Conservation (phyloP, 2,329 filamentous ascomycete genomes). For the Penicillium decumbens region DNA sequence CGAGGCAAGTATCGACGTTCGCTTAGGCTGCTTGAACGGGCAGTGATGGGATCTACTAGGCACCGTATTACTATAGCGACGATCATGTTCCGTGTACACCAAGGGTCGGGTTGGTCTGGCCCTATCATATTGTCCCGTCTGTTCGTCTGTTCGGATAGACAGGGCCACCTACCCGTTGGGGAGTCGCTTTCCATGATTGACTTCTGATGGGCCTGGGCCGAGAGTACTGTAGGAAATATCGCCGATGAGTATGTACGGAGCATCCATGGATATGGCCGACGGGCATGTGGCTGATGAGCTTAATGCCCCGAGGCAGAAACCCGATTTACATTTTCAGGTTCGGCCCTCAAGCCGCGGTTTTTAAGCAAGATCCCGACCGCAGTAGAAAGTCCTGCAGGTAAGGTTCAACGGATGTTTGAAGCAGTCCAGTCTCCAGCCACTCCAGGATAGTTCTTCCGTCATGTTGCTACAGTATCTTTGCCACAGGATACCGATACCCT, state of each 20-base stretch:
- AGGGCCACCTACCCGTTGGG: conserved; percentile 1
- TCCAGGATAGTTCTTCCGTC: neutral
- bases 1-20: conserved; percentile 14
- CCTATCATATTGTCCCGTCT: conserved; percentile 5
- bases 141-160: neutral
- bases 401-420: neutral
- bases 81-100: conserved; percentile 18
- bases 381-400: neutral
- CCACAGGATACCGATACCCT: neutral
- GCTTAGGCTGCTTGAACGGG: conserved; percentile 10
- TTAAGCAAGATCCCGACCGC: too few species aligned
- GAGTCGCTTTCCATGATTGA: neutral
- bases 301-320: neutral
- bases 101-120: conserved; percentile 11
- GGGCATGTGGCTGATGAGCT: conserved; percentile 5
- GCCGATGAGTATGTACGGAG: neutral
- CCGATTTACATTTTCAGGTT: neutral
- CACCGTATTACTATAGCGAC: conserved; percentile 1
- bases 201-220: neutral
- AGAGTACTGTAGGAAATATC: neutral
- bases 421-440: neutral
- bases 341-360: neutral
- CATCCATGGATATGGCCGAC: too few species aligned
- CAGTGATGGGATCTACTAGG: conserved; percentile 7
- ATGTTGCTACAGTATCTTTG: neutral